These are phyloP conservation scores for Penicillium nucicola DNA, from an alignment of 495 filamentous ascomycete genomes.

Conservation along the genomic window DNA sequence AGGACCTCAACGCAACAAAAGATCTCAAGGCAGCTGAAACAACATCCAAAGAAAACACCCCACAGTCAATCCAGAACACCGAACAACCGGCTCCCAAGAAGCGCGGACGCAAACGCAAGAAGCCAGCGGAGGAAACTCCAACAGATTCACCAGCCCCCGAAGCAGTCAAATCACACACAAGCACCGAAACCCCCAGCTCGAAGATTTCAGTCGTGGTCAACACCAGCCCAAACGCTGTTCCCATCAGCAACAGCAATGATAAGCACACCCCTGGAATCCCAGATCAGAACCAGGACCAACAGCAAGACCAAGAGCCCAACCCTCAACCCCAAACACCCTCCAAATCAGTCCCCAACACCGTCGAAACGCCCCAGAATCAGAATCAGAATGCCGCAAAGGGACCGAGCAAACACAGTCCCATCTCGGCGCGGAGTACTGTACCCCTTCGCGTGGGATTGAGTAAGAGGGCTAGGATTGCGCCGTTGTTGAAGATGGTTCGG, in stretches of 20 bases:
- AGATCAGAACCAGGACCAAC: background rate
- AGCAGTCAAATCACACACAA: background rate
- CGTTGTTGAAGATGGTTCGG: constrained; percentile 61
- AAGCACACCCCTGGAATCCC: background rate
- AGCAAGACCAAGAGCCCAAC: background rate
- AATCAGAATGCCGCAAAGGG: constrained; percentile 19
- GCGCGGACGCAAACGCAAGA: constrained; percentile 47
- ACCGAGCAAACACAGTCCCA: constrained; percentile 45
- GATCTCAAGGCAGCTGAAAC: background rate
- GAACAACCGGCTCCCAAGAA: constrained; percentile 32
- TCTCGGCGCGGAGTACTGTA: constrained; percentile 51
- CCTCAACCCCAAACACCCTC: constrained; percentile 18
- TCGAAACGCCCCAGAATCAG: constrained; percentile 11
- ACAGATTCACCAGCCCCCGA: background rate
- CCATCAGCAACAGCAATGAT: background rate
- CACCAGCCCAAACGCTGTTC: background rate
- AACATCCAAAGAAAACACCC: background rate
- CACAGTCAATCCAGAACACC: background rate
- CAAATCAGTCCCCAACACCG: constrained; percentile 2
- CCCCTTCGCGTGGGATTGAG: constrained; percentile 66
- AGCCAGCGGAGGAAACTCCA: constrained; percentile 17
- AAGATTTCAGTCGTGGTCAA: background rate
- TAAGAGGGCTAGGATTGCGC: constrained; percentile 60
- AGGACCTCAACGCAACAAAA: background rate
- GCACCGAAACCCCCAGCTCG: background rate